Conservation (phyloP, 768 basidiomycete genomes). For the Mycena haematopus region DNA sequence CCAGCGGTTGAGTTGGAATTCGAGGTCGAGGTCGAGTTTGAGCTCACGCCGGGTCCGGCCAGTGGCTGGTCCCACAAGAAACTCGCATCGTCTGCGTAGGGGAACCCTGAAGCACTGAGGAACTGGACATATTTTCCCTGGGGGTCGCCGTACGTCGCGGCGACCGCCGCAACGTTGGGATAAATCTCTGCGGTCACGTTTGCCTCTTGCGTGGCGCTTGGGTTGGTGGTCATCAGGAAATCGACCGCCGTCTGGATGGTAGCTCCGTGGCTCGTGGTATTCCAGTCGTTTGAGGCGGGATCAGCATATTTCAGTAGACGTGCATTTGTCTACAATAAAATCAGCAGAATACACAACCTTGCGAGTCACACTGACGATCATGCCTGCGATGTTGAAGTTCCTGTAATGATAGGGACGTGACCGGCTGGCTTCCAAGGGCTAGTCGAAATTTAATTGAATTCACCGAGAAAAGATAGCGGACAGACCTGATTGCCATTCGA, state of each 20-base stretch:
- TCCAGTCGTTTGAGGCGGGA: constrained; percentile 53
- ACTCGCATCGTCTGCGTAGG: constrained; percentile 51
- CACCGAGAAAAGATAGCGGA: not conserved
- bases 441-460: not conserved
- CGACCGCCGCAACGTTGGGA: constrained; percentile 64
- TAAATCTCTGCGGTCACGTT: constrained; percentile 56
- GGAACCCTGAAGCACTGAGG: constrained; percentile 45
- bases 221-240: constrained; percentile 57
- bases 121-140: constrained; percentile 58
- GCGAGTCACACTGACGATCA: constrained; percentile 55
- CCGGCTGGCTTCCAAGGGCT: constrained; percentile 67
- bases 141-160: constrained; percentile 63
- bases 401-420: constrained; percentile 74
- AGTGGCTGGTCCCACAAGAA: constrained; percentile 65
- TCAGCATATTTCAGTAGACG: constrained; percentile 55
- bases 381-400: constrained; percentile 71
- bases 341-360: not conserved
- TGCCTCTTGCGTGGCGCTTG: constrained; percentile 40
- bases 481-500: constrained; percentile 63
- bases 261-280: constrained; percentile 52
- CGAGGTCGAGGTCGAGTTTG: not conserved
- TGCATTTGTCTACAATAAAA: constrained; percentile 56
- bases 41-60: constrained; percentile 1
- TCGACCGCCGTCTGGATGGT: constrained; percentile 68
- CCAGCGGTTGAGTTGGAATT: not conserved